Evolutionary conservation across 2,329 filamentous ascomycete genomes (phyloP), one percentile per base, ranked within the genome.

Genomic region (Aspergillus udagawae): DNA sequence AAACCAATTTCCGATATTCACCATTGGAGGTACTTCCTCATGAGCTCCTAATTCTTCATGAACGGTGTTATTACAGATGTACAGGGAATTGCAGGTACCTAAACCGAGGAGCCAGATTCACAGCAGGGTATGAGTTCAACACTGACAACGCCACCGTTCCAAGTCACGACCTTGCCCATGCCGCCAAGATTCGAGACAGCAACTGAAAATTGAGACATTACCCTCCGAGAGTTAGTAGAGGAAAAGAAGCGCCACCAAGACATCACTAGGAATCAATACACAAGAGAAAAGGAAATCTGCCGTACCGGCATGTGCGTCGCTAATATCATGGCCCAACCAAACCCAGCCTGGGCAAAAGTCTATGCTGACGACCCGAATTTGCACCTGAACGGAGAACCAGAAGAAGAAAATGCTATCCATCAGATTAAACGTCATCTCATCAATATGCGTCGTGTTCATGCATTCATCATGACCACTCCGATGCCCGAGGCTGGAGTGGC

Each of bases 381-480:
- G 58, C 57, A 42, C 57, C 60, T 51, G 56, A 62, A 59, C 59
- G 25, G 47, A 54, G 17, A 51, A 45, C 23, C 42, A 32, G 27
- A 49, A 49, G 6, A 47, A n/a, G 20, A 28, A 47, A 44, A 52
- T 41, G 54, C 23, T 23, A 51, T 27, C 41, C 35, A 38, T 52
- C 49, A 35, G 27, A 49, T 21, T 41, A 49, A 32, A 42, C 23
- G 29, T 28, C 49, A 51, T 44, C 44, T 52, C 49, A 42, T 49
- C 48, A 35, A 47, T 28, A 47, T n/a, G 32, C 25, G 17, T 49
- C 41, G 44, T 51, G 14, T 49, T 68, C 64, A 72, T 61, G 69
- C 69, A 66, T 70, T 72, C 70, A 69, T 72, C 63, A 70, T 68
- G 52, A 70, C 64, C 23, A 64, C 62, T 44, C 67, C 67, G 23